Base-by-base conservation (phyloP, 2,329 filamentous ascomycete genomes). In the Dactylonectria macrodidyma region DNA sequence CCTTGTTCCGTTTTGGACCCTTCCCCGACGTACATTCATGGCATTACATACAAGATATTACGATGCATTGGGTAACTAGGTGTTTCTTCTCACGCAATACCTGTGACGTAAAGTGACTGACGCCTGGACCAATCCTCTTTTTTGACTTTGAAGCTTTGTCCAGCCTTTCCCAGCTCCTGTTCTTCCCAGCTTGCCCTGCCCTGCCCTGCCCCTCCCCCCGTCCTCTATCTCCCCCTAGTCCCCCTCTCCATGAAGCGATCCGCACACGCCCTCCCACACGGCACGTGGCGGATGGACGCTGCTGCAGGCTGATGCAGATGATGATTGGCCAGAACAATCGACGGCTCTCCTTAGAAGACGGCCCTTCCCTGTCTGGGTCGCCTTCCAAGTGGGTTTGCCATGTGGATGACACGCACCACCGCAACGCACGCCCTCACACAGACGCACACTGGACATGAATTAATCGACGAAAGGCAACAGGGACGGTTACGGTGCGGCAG, bases 241-340 rank as follows among this genome's bases (percentile, higher is more conserved):
- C 61, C 62, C 70, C 59, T 47, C 44, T 41, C 41, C 41, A 44
- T 44, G 41, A 30, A 30, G 41, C 41, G 41, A 44, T 44, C 41
- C 14, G 51, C 54, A 60, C 66, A 68, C 55, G 46, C 72, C 72
- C 72, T 47, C 69, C 54, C 59, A 33, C n/a, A 47, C 24, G 19
- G 73, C 73, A 75, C 73, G 73, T 75, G 73, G 73, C 67, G 33
- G 62, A 60, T 48, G n/a, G 69, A 63, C n/a, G 70, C 71, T 65
- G 50, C 61, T 66, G 66, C 70, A 69, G 67, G 69, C 68, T 66
- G 73, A 59, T 59, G 16, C 19, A 51, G 47, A 62, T 16, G 36
- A 58, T 58, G 59, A 64, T 52, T 59, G 24, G 46, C 34, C 26
- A 38, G 52, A 71, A 56, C 52, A 65, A 44, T 44, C 41, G 41